These are phyloP conservation scores for Xylariomycetidae sp. DNA, from an alignment of 2,329 filamentous ascomycete genomes.

Conservation along the genomic window DNA sequence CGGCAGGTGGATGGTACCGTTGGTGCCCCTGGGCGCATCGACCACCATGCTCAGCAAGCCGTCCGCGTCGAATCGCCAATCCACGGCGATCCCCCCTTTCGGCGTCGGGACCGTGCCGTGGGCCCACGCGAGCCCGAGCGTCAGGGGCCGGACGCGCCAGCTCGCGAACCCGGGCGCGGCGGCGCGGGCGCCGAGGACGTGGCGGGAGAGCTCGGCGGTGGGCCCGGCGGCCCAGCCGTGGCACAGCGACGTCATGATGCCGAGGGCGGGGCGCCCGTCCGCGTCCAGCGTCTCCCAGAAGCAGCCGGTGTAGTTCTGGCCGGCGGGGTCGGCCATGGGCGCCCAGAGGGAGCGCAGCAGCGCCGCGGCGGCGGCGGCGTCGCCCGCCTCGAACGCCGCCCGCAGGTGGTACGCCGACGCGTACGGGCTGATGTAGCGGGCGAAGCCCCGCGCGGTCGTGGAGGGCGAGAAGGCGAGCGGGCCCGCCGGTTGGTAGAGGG, in stretches of 20 bases:
- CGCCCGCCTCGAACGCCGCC: constrained; percentile 15
- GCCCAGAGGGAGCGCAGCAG: constrained; percentile 17
- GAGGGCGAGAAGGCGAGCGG: constrained; percentile 17
- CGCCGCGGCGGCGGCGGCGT: constrained; percentile 4
- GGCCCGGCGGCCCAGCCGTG: constrained; percentile 28
- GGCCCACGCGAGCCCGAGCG: background rate
- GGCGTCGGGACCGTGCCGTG: background rate
- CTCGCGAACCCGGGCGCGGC: constrained; percentile 12
- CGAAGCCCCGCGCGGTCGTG: constrained; percentile 11
- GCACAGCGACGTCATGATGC: constrained; percentile 22
- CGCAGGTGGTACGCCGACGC: constrained; percentile 24
- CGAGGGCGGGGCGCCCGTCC: constrained; percentile 19
- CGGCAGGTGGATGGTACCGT: constrained; percentile 2
- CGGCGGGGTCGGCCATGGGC: constrained; percentile 19
- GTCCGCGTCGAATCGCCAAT: background rate
- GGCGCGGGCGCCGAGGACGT: constrained; percentile 21
- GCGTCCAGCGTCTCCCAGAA: constrained; percentile 25
- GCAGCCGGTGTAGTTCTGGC: constrained; percentile 22
- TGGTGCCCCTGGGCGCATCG: constrained; percentile 3
- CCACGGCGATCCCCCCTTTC: background rate
- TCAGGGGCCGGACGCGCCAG: constrained; percentile 7
- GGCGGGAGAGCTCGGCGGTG: constrained; percentile 23
- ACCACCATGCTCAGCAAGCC: constrained; percentile 2
- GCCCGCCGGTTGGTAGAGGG: background rate
- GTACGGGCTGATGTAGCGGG: constrained; percentile 20